Evolutionary conservation across 2,329 filamentous ascomycete genomes (phyloP).

Genomic region (Coniochaeta sp.): DNA sequence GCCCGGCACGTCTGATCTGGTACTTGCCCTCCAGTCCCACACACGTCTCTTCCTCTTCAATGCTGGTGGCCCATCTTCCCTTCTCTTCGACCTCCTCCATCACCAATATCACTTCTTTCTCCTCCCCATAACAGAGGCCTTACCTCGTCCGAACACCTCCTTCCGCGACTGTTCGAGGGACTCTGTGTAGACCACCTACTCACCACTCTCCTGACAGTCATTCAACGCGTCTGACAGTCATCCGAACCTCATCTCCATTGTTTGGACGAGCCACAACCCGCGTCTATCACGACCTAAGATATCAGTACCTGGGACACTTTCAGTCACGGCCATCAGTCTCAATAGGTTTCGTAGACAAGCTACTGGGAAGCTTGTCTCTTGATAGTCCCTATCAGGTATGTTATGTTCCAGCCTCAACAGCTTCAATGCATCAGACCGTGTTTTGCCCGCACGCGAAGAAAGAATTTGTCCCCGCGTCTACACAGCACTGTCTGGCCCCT

Average conservation of each 20-base stretch:
- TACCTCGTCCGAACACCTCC: slow-evolving; percentile 11
- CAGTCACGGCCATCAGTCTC: neutral
- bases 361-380: slow-evolving; percentile 2
- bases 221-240: neutral
- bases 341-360: neutral
- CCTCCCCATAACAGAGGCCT: slow-evolving; percentile 17
- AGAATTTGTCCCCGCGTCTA: neutral
- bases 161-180: slow-evolving; percentile 4
- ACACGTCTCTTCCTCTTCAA: slow-evolving; percentile 9
- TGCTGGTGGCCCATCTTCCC: slow-evolving; percentile 7
- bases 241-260: neutral
- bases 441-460: neutral
- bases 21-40: slow-evolving; percentile 12
- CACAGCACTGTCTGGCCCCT: neutral
- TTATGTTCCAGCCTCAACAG: neutral
- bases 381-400: neutral
- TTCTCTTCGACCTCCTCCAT: slow-evolving; percentile 13
- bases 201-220: neutral
- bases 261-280: neutral
- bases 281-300: slow-evolving; percentile 1
- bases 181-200: neutral
- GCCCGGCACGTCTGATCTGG: slow-evolving; percentile 15
- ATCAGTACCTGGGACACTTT: neutral
- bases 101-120: slow-evolving; percentile 11
- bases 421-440: neutral